A percentile compares a stretch with the other conserved stretches of the same genome.
Conservation (phyloP, 768 basidiomycete genomes). For the Leccinum imitatum region DNA sequence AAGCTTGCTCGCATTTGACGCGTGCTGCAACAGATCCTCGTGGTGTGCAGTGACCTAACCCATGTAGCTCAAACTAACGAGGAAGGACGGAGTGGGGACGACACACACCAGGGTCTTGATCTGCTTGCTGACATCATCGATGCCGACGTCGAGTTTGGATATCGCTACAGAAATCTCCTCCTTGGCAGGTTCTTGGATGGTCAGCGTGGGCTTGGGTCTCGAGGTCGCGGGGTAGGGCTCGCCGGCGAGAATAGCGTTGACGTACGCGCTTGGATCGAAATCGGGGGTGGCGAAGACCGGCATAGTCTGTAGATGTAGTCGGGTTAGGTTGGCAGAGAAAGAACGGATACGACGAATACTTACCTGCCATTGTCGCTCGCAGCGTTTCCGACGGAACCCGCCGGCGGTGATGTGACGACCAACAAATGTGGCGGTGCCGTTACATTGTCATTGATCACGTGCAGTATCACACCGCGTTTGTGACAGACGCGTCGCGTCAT, state of each 20-base stretch:
- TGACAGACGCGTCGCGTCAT: conserved; percentile 26
- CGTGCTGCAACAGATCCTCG: conserved; percentile 76
- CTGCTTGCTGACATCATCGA: conserved; percentile 92
- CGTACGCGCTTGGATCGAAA: conserved; percentile 89
- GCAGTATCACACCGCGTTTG: conserved; percentile 31
- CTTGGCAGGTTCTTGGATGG: conserved; percentile 55
- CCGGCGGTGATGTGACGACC: neutral
- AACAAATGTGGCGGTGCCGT: conserved; percentile 20
- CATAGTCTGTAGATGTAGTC: conserved; percentile 52
- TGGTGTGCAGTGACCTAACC: conserved; percentile 78
- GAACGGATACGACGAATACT: neutral
- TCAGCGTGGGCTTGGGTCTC: conserved; percentile 24
- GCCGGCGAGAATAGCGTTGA: conserved; percentile 85
- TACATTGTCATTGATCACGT: conserved; percentile 23
- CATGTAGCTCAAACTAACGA: neutral
- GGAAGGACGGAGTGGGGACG: neutral
- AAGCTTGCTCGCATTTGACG: conserved; percentile 70
- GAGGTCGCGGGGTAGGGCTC: conserved; percentile 63
- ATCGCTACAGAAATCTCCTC: conserved; percentile 91
- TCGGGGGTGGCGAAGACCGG: conserved; percentile 66
- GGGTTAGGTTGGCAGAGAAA: neutral
- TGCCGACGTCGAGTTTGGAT: conserved; percentile 79
- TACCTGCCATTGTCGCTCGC: conserved; percentile 20
- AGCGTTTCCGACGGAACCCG: neutral
- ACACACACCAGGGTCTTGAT: conserved; percentile 77